Base-by-base conservation (phyloP, 2,329 filamentous ascomycete species). In the Shiraia bambusicola region DNA sequence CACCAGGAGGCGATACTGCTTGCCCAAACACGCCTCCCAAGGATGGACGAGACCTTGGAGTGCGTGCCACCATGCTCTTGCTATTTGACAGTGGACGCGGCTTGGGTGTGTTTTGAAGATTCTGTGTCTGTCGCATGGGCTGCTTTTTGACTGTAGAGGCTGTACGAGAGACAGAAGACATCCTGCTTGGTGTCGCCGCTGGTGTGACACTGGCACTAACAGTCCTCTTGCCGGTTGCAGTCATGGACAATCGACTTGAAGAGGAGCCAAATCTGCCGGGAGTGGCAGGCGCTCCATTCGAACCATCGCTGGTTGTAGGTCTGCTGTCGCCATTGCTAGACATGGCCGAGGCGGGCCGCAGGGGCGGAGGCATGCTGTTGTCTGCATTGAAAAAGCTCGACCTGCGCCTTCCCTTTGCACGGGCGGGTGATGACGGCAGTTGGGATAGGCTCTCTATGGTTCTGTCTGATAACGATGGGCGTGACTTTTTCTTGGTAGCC, bases 361-460 rank as follows among this genome's bases (percentile, higher is more conserved):
- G 51, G 66, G 88, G 59, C 4, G 85, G 79, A 13, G 76, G 75
- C 69, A 79, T 79, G 6, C 78, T 74, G 44, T 79, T 78, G n/a
- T 83, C 76, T 2, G 75, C 69, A 34, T 82, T 83, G 61, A 87
- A 93, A 65, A 95, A 90, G 40, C 80, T 82, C 0, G 88, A 88
- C 7, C 79, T 74, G 39, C 83, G 81, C 44, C 81, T 81, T 37
- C 50, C 77, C 80, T 32, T 86, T 67, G 81, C 47, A 14, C 50
- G 50, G 4, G 59, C 58, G 3, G 91, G 90, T 1, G 90, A 93
- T 0, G 87, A 82, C 0, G 90, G 87, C 22, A 95, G 73, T 33
- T 83, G 80, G 3, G 89, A 79, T 5, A 96, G 72, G 0, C 88
- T 95, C 65, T 95, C 88, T 29, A 95, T 84, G 0, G 91, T 94